A percentile compares a stretch with the other conserved stretches of the same genome.
phyloP scores from a whole-genome alignment of 306 rosid species.

The Citrullus amarus region DNA sequence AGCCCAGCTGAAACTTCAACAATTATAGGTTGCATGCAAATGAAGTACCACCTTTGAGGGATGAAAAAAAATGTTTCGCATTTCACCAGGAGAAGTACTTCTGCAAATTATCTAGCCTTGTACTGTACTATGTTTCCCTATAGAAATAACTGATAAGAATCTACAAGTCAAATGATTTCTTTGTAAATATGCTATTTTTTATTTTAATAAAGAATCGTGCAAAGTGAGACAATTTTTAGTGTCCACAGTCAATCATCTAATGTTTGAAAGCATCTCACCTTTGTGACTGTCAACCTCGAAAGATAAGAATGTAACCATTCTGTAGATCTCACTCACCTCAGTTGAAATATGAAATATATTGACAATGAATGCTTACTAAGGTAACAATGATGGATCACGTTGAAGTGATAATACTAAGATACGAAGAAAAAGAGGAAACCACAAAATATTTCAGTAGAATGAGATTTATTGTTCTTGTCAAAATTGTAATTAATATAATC shows the following conservation, averaged over 20 bases:
- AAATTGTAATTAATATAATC: neutral
- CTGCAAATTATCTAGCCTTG: neutral
- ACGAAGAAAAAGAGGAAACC: neutral
- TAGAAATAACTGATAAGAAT: neutral
- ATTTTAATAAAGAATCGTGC: neutral
- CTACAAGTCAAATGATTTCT: neutral
- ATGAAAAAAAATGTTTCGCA: neutral
- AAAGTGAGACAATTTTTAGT: neutral
- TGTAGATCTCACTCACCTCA: neutral
- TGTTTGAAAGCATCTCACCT: neutral
- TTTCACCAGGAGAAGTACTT: neutral
- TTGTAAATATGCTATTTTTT: neutral
- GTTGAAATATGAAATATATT: neutral
- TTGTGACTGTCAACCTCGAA: neutral
- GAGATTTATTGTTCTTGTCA: neutral
- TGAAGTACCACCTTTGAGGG: neutral
- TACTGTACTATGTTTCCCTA: neutral
- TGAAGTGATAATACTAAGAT: neutral
- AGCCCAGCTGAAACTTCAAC: conserved; percentile 28
- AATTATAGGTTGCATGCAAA: conserved; percentile 9
- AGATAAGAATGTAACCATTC: neutral
- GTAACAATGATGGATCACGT: neutral
- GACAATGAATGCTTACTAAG: neutral
- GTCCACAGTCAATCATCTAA: neutral
- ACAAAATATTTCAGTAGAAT: neutral